Evolutionary conservation across 441 rosid genomes (phyloP), one percentile per base, ranked within the genome.

Genomic region (Gossypium schwendimanii): DNA sequence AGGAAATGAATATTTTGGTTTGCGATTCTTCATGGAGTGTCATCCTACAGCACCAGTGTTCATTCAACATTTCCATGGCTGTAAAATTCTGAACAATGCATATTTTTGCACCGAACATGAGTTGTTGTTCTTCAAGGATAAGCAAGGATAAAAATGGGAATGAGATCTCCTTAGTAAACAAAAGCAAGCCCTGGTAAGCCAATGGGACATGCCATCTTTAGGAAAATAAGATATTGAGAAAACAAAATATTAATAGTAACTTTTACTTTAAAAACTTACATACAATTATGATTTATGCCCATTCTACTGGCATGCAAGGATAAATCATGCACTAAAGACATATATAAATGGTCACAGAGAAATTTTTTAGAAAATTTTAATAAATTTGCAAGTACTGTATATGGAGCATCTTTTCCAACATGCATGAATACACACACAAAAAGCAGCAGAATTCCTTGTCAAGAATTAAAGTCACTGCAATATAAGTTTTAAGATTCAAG

Each of bases 381-480:
- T 14, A 21, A 65, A n/a, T 45, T 6, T 47, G 39, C 57, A 5
- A 23, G 21, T 20, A 63, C 55, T 47, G 28, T 45, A 12, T 62
- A 9, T 17, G 49, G 3, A 36, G 67, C 23, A 36, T 36, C 67
- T 17, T 18, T 36, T 62, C 67, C 41, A 47, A 66, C 7, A 66
- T 66, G 21, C 23, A 24, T 47, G 1, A 45, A 45, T 45, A 60
- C 12, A 60, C 6, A 59, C 11, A 15, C 6, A 28, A 2, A 60
- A 44, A 6, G 6, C 47, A 21, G 36, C 39, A 23, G 21, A 47
- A 47, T 45, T 45, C 12, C 10, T 45, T 24, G 57, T 14, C 70
- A 23, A 6, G 55, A 66, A 61, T 59, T 49, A 50, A 41, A 58
- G 66, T 53, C 17, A n/a, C 26, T 58, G 62, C 63, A 54, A 76